Conservation (phyloP, 1,284 basidiomycete genomes). For the Wolfiporia cocos region DNA sequence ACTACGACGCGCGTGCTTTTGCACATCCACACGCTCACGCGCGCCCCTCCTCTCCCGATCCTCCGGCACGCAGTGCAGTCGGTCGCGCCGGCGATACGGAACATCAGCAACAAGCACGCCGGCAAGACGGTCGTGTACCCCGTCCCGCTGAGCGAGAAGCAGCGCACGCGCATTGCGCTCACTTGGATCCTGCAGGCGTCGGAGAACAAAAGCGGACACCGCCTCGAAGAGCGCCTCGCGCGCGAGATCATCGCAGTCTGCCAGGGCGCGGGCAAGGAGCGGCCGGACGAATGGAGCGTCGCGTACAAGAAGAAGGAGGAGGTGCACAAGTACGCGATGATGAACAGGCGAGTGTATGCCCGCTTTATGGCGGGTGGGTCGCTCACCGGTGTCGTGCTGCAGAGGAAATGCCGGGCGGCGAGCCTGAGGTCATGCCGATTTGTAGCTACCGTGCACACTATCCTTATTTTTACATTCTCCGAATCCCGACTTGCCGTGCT, state of each 20-base stretch:
- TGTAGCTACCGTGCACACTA: too few species aligned
- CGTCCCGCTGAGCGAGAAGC: conserved; percentile 70
- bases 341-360: conserved; percentile 68
- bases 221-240: conserved; percentile 63
- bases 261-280: conserved; percentile 35
- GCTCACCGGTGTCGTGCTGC: too few species aligned
- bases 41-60: conserved; percentile 71
- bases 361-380: too few species aligned
- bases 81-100: conserved; percentile 62
- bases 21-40: conserved; percentile 69
- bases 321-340: conserved; percentile 67
- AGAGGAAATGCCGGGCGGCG: conserved; percentile 6
- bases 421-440: too few species aligned
- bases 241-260: conserved; percentile 68
- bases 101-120: conserved; percentile 44
- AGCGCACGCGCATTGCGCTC: conserved; percentile 63
- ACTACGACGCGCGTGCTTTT: conserved; percentile 58
- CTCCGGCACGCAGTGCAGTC: conserved; percentile 62
- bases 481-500: too few species aligned
- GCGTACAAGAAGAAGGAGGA: conserved; percentile 54
- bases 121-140: conserved; percentile 65
- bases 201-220: conserved; percentile 43
- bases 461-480: too few species aligned
- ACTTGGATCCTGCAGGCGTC: conserved; percentile 61
- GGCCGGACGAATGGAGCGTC: conserved; percentile 37